These are phyloP conservation scores for Boletus sp. DNA, from an alignment of 1,284 basidiomycete species.

Conservation along the genomic window DNA sequence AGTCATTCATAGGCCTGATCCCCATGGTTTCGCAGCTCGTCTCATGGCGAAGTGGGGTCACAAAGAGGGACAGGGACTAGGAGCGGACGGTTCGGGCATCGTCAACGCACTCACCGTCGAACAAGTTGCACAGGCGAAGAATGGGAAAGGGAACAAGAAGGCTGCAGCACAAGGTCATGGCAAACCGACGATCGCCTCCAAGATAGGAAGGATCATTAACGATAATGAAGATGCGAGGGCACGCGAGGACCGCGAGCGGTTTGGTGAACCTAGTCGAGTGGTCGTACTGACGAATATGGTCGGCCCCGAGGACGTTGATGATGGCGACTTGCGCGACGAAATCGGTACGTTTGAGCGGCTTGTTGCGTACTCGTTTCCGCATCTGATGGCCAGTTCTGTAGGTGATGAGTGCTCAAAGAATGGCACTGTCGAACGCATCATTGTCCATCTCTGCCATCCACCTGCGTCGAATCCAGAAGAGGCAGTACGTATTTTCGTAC, in stretches of 20 bases:
- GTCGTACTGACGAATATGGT: constrained; percentile 88
- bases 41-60: constrained; percentile 94
- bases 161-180: constrained; percentile 28
- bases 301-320: constrained; percentile 72
- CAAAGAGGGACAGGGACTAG: constrained; percentile 87
- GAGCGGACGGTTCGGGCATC: constrained; percentile 79
- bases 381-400: constrained; percentile 29
- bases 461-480: constrained; percentile 57
- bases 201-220: constrained; percentile 85
- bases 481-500: constrained; percentile 78
- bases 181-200: constrained; percentile 43
- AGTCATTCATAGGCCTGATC: constrained; percentile 47
- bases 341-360: constrained; percentile 57
- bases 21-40: constrained; percentile 70
- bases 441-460: constrained; percentile 75
- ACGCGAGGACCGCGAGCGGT: constrained; percentile 70
- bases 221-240: constrained; percentile 74
- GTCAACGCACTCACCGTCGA: constrained; percentile 84
- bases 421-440: constrained; percentile 84
- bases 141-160: constrained; percentile 32
- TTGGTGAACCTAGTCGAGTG: constrained; percentile 85
- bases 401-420: constrained; percentile 88
- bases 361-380: background rate
- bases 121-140: constrained; percentile 40
- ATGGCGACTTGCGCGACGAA: constrained; percentile 82